Evolutionary conservation across 2,329 filamentous ascomycete species (phyloP).

Genomic region (Chaetoscypha palmicola): DNA sequence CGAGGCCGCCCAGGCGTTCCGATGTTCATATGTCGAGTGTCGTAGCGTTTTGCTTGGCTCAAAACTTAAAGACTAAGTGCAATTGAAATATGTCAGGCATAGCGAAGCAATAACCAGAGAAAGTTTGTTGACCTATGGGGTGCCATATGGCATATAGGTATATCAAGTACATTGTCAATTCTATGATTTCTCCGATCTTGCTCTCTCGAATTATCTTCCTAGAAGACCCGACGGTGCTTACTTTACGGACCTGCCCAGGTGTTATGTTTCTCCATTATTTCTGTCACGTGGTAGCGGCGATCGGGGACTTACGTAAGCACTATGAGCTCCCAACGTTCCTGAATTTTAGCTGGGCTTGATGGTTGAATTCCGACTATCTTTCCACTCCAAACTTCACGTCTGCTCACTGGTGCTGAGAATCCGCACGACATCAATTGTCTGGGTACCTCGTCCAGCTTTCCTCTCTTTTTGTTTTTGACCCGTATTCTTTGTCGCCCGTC

Average conservation of each 20-base stretch:
- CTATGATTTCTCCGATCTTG: too few species aligned
- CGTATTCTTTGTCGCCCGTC: slow-evolving; percentile 11
- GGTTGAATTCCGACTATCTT: neutral
- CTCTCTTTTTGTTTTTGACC: slow-evolving; percentile 17
- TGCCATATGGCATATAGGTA: too few species aligned
- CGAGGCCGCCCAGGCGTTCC: too few species aligned
- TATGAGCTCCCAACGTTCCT: neutral
- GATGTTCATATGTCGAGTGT: too few species aligned
- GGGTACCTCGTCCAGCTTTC: slow-evolving; percentile 14
- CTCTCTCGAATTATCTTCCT: too few species aligned
- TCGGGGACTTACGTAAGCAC: neutral
- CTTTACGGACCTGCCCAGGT: neutral
- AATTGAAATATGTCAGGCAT: too few species aligned
- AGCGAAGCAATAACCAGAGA: too few species aligned
- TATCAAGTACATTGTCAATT: too few species aligned
- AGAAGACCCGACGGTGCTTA: too few species aligned
- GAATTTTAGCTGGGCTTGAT: neutral
- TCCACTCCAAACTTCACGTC: slow-evolving; percentile 2
- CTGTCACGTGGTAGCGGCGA: neutral
- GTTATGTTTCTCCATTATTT: neutral
- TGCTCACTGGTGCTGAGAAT: slow-evolving; percentile 14
- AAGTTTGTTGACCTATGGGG: too few species aligned
- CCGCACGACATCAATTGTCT: slow-evolving; percentile 24
- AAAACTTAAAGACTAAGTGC: too few species aligned
- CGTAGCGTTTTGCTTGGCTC: too few species aligned